Base-by-base conservation (phyloP, 1,284 basidiomycete genomes). In the Moesziomyces sp. region DNA sequence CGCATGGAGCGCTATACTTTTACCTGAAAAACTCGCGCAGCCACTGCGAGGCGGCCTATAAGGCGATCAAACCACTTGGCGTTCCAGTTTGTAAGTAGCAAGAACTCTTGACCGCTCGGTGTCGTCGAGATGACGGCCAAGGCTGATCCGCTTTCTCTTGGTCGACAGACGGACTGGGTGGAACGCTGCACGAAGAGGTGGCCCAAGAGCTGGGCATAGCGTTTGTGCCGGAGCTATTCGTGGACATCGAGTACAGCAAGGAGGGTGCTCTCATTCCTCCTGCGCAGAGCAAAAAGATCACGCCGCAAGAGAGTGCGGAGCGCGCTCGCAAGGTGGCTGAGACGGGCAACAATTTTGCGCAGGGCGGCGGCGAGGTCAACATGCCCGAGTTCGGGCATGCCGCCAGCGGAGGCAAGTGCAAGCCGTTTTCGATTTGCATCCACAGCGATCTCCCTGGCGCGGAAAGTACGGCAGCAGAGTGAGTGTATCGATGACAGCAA, bases 211-310 rank as follows among this genome's bases (percentile, higher is more conserved):
- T 62, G 1, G 59, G 47, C 16, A 34, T 73, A 3, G 34, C 58
- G 5, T 73, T 73, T 34, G 64, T 73, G 18, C 60, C 70, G 9
- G 70, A 73, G 38, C 46, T 73, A 11, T 73, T 69, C 40, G 65
- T 62, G 26, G 70, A 73, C 34, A 68, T 67, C 49, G 66, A 73
- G 35, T 69, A 73, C 52, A 62, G 52, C 38, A 46, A 47, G 38
- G 52, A 68, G 24, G 70, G 66, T 9, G 51, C 53, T 3, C 59
- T 73, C n/a, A 52, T 73, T 30, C 63, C 69, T 16, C 62, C 69
- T 16, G 50, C 63, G 7, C 60, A 72, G 23, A 62, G 58, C 49
- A 72, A 72, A 52, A 45, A 50, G 47, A 66, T 66, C 52, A 54
- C 30, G 11, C 54, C 69, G 28, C 23, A 66, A 24, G 69, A 73